Evolutionary conservation across 202 grass and related monocot genomes (phyloP).

Genomic region (Schoenoplectus tabernaemontani): DNA sequence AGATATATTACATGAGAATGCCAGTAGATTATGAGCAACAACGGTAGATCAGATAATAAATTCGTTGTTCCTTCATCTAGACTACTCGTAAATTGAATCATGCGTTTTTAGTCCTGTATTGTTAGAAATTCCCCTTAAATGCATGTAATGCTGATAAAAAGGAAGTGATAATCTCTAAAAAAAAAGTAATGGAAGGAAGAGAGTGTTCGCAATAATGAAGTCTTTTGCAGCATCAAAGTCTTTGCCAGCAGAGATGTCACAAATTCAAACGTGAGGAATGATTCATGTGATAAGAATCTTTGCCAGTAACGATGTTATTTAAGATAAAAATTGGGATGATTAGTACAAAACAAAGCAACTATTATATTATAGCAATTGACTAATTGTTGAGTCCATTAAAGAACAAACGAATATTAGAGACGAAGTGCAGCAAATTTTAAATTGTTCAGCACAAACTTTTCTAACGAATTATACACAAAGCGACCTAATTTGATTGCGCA

Average conservation of each 20-base stretch:
- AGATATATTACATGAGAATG: neutral
- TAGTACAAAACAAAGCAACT: neutral
- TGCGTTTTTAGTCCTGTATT: neutral
- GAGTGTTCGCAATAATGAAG: too few species aligned
- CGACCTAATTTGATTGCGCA: too few species aligned
- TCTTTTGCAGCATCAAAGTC: too few species aligned
- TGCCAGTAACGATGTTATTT: neutral
- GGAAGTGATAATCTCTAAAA: neutral
- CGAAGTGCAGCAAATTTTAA: neutral
- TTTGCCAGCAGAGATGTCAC: too few species aligned
- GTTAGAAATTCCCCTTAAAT: neutral
- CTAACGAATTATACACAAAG: too few species aligned
- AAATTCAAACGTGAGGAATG: too few species aligned
- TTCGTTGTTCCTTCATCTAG: neutral
- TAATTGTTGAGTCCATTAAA: neutral
- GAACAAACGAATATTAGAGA: neutral
- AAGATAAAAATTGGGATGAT: neutral
- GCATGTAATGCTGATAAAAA: neutral
- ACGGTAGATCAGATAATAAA: neutral
- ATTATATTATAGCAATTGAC: constrained; percentile 1
- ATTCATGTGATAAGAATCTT: neutral
- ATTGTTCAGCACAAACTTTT: neutral
- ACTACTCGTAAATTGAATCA: neutral
- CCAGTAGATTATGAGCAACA: neutral
- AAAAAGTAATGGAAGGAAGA: too few species aligned